Evolutionary conservation across 1,139 yeast genomes (phyloP).

Genomic region (Suhomyces atakaporum): DNA sequence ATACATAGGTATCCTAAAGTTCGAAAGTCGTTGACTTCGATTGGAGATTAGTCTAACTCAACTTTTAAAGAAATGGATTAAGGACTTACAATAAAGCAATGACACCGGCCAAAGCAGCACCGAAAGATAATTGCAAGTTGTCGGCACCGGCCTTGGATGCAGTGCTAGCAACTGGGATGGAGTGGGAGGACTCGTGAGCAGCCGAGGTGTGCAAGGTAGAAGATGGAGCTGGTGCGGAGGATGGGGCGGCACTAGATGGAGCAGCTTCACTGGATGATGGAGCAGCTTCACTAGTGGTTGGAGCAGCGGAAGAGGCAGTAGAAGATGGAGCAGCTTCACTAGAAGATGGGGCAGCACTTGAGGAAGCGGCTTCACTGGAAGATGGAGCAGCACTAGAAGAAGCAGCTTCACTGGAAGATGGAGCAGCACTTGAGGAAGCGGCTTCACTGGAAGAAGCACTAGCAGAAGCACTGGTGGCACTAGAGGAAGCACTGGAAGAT

Average conservation of each 20-base stretch:
- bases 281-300: slow-evolving; percentile 14
- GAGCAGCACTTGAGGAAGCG: slow-evolving; percentile 26
- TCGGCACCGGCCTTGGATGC: slow-evolving; percentile 8
- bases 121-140: slow-evolving; percentile 17
- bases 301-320: slow-evolving; percentile 15
- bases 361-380: slow-evolving; percentile 19
- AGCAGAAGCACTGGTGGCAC: slow-evolving; percentile 20
- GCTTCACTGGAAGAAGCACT: slow-evolving; percentile 29
- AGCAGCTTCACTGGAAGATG: slow-evolving; percentile 28
- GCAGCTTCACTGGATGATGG: slow-evolving; percentile 7
- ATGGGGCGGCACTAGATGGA: slow-evolving; percentile 13
- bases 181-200: slow-evolving; percentile 4
- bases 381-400: slow-evolving; percentile 24
- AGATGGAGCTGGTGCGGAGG: slow-evolving; percentile 11
- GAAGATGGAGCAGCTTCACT: slow-evolving; percentile 14
- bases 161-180: no score
- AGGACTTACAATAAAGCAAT: slow-evolving; percentile 21
- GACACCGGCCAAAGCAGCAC: slow-evolving; percentile 24
- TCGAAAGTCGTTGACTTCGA: not conserved
- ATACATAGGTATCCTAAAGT: slow-evolving; percentile 10
- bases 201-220: slow-evolving; percentile 5
- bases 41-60: not conserved
- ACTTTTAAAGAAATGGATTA: slow-evolving; percentile 5
- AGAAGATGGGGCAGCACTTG: slow-evolving; percentile 16
- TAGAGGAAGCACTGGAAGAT: slow-evolving; percentile 19